These are phyloP conservation scores for Aureobasidium mangrovei DNA, from an alignment of 2,329 filamentous ascomycete genomes.

Conservation along the genomic window DNA sequence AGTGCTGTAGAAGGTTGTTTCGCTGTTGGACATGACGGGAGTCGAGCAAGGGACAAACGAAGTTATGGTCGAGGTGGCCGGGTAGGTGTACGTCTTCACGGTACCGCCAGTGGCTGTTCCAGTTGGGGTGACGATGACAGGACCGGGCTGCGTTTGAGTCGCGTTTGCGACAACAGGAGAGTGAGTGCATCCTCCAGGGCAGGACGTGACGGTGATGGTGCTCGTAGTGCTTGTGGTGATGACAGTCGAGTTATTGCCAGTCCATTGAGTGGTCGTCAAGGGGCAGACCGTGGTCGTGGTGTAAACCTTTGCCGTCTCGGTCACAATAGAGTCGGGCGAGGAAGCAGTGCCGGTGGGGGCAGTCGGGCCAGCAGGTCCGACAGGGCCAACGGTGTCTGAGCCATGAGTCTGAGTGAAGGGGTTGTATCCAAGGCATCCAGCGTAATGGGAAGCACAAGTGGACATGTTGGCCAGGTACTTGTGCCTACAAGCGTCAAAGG, in stretches of 20 bases:
- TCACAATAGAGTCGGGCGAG: slow-evolving; percentile 1
- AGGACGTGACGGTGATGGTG: slow-evolving; percentile 31
- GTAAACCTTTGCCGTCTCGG: slow-evolving; percentile 23
- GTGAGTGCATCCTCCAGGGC: slow-evolving; percentile 27
- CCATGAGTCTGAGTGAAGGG: slow-evolving; percentile 3
- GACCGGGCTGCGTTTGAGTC: neutral
- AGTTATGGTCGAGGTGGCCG: slow-evolving; percentile 27
- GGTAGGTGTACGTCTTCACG: slow-evolving; percentile 11
- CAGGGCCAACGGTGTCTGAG: neutral
- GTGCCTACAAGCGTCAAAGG: neutral
- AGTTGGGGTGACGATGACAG: neutral
- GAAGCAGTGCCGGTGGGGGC: neutral
- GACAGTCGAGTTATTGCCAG: slow-evolving; percentile 17
- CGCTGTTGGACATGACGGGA: slow-evolving; percentile 26
- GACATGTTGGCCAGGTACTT: slow-evolving; percentile 9
- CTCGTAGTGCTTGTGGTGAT: slow-evolving; percentile 29
- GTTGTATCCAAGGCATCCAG: slow-evolving; percentile 17
- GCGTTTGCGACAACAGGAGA: neutral
- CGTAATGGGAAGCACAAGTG: slow-evolving; percentile 13
- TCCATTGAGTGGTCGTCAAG: slow-evolving; percentile 21
- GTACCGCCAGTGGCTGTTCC: neutral
- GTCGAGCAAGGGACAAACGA: slow-evolving; percentile 32
- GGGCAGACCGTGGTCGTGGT: slow-evolving; percentile 28
- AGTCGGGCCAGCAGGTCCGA: neutral
- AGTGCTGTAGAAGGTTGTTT: slow-evolving; percentile 29